phyloP scores from a whole-genome alignment of 202 grass and related monocot genomes.

The Thinopyrum obtusiflorum region DNA sequence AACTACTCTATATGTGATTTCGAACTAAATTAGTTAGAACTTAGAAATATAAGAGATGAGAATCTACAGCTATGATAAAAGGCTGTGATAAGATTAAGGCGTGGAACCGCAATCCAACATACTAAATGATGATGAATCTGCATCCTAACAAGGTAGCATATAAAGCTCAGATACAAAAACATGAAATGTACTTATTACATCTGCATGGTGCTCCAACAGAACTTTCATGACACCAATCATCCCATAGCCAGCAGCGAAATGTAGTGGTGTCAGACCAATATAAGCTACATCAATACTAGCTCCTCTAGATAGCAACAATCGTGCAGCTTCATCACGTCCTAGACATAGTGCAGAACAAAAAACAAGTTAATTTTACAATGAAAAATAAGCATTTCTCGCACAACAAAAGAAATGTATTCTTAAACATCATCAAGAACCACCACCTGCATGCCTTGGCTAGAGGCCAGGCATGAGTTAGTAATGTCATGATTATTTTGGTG shows the following conservation, averaged over 20 bases:
- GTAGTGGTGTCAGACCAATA: conserved; percentile 23
- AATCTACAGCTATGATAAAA: neutral
- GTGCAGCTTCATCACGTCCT: conserved; percentile 26
- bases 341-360: neutral
- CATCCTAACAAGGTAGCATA: too few relatives aligned
- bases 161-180: too few relatives aligned
- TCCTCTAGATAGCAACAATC: neutral
- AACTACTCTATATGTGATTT: neutral
- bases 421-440: neutral
- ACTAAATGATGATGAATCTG: too few relatives aligned
- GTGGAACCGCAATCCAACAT: neutral
- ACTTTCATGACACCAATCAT: conserved; percentile 26
- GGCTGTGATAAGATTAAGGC: neutral
- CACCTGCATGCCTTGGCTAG: neutral
- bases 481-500: neutral
- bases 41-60: neutral
- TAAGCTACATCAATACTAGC: conserved; percentile 16
- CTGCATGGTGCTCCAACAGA: conserved; percentile 29
- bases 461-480: neutral
- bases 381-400: neutral
- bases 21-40: neutral
- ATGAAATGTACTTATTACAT: too few relatives aligned
- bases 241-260: conserved; percentile 26
- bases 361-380: neutral
- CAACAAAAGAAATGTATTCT: neutral